Percentiles rank a stretch among this genome's conserved stretches.
phyloP scores from a whole-genome alignment of 2,329 filamentous ascomycete species.

The Aspergillus sp. region DNA sequence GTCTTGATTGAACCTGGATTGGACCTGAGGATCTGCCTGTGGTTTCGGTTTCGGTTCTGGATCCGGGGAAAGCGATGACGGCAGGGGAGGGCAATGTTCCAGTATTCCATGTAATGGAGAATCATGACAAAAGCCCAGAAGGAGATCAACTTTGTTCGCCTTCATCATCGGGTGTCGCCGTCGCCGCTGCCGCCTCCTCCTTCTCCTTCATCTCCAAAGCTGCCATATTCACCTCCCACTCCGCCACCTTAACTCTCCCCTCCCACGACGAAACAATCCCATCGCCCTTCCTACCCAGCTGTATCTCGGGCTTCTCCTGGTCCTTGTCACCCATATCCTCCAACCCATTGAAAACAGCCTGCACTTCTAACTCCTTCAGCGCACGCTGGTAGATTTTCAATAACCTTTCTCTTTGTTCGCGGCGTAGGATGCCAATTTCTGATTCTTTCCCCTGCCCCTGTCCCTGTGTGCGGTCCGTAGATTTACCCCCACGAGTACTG shows the following conservation, averaged over 20 bases:
- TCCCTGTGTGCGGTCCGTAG: too few relatives aligned
- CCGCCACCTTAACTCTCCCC: conserved; percentile 21
- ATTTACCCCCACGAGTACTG: conserved; percentile 8
- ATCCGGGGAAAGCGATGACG: too few relatives aligned
- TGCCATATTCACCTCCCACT: conserved; percentile 36
- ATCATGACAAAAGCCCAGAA: too few relatives aligned
- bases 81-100: too few relatives aligned
- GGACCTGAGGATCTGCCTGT: too few relatives aligned
- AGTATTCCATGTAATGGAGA: too few relatives aligned
- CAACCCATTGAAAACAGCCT: conserved; percentile 52
- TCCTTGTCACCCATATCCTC: conserved; percentile 4
- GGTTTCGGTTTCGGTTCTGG: too few relatives aligned
- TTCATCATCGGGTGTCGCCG: not conserved
- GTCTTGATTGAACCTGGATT: too few relatives aligned
- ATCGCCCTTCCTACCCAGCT: conserved; percentile 24
- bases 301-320: conserved; percentile 18
- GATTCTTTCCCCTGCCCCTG: too few relatives aligned
- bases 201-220: conserved; percentile 27
- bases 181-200: conserved; percentile 3
- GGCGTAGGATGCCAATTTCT: conserved; percentile 19
- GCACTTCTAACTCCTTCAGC: conserved; percentile 53
- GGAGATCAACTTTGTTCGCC: conserved; percentile 16
- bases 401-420: conserved; percentile 30
- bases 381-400: conserved; percentile 40
- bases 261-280: conserved; percentile 26